These are phyloP conservation scores for Verticillium albo-atrum DNA, from an alignment of 2,329 filamentous ascomycete genomes.

Conservation along the genomic window DNA sequence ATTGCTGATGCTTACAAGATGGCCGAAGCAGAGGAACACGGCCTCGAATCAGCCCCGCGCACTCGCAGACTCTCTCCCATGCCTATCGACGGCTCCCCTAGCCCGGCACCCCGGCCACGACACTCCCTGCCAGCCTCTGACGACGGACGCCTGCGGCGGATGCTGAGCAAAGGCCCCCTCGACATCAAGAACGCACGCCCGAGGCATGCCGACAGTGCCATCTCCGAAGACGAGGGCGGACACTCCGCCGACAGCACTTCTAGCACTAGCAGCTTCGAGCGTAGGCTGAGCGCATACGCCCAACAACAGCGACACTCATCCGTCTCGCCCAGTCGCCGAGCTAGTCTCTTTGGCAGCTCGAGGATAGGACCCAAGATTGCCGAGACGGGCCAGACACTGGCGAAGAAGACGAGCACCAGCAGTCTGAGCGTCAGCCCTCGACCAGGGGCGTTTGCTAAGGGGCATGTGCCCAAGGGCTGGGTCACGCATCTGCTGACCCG, in stretches of 20 bases:
- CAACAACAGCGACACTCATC: slow-evolving; percentile 10
- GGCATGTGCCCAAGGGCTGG: slow-evolving; percentile 13
- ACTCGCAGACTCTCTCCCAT: slow-evolving; percentile 14
- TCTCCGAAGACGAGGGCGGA: slow-evolving; percentile 17
- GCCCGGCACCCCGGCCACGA: slow-evolving; percentile 44
- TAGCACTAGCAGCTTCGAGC: slow-evolving; percentile 10
- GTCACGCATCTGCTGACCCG: slow-evolving; percentile 15
- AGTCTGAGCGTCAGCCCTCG: slow-evolving; percentile 10
- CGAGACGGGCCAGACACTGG: slow-evolving; percentile 25
- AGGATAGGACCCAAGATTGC: slow-evolving; percentile 18
- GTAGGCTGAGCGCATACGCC: slow-evolving; percentile 6
- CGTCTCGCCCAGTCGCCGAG: slow-evolving; percentile 15
- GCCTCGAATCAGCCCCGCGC: slow-evolving; percentile 21
- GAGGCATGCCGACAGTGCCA: slow-evolving; percentile 14
- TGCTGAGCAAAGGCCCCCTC: slow-evolving; percentile 23
- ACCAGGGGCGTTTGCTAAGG: slow-evolving; percentile 11
- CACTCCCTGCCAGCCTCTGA: slow-evolving; percentile 26
- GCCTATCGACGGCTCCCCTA: slow-evolving; percentile 41
- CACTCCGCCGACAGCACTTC: slow-evolving; percentile 8
- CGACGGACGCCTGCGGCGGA: slow-evolving; percentile 22
- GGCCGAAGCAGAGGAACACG: slow-evolving; percentile 26
- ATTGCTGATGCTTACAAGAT: slow-evolving; percentile 37
- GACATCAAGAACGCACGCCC: slow-evolving; percentile 20
- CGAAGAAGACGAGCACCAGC: slow-evolving; percentile 23
- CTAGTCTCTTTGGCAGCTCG: slow-evolving; percentile 29